Evolutionary conservation across 2,329 filamentous ascomycete species (phyloP), one percentile per base, ranked within the genome.

Genomic region (Fusarium subtropicale): DNA sequence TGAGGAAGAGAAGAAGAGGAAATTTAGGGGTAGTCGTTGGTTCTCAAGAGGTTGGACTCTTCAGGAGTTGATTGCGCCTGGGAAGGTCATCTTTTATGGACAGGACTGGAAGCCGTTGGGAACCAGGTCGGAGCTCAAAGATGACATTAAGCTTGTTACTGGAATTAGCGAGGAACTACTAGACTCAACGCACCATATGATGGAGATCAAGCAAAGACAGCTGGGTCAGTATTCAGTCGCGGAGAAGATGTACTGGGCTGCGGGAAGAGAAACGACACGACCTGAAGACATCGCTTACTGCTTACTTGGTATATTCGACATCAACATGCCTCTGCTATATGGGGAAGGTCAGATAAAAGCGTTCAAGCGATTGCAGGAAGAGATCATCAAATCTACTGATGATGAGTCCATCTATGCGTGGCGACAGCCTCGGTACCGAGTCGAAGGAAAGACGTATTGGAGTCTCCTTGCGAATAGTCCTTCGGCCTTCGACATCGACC

Each of bases 251-350:
- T 68, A 56, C 34, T 79, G 77, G 77, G 77, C 77, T 15, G 65
- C 76, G 1, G 61, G 48, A 2, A 71, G 77, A n/a, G 52, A 64
- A 33, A 77, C 77, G 1, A 76, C 76, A 11, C 66, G 76, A 1
- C 57, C 65, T 9, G 77, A 79, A 47, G 77, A 79, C 48, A 58
- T 72, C 16, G 75, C 77, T 5, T 79, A 79, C 45, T 79, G 74
- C 46, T 67, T 79, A 6, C 55, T 79, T 7, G 78, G 76, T 7
- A 66, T 79, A 11, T 78, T 79, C 47, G 67, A 75, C 51, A 77
- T 79, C 41, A 74, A 77, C 41, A 79, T 79, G 74, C 74, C 77
- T 7, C 57, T 79, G 9, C 66, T 79, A 0, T 79, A 78, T 16
- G 76, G 77, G 5, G 76, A 79, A 47, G 77, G 77, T 1, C 68